These are phyloP conservation scores for Pichia rugopelliculosa DNA, from an alignment of 805 yeast species.

Conservation along the genomic window DNA sequence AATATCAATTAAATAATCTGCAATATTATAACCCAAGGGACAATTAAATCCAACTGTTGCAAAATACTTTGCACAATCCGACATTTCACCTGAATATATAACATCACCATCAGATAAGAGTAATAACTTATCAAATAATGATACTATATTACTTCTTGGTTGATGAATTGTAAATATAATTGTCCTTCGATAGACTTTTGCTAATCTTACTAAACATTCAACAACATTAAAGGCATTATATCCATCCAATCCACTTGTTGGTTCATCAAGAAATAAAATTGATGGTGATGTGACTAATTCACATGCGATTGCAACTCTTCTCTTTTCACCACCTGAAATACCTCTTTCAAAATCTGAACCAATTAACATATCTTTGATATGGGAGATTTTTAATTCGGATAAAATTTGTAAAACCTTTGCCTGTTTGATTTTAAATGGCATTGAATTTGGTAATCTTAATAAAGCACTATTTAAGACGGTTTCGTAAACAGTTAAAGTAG, in stretches of 20 bases:
- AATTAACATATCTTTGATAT: conserved; percentile 75
- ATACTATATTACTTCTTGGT: conserved; percentile 92
- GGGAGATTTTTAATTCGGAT: conserved; percentile 74
- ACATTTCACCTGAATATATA: conserved; percentile 83
- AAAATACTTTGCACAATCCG: conserved; percentile 68
- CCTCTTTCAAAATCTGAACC: conserved; percentile 91
- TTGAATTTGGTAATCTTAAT: conserved; percentile 71
- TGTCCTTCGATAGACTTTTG: conserved; percentile 77
- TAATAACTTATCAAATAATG: conserved; percentile 76
- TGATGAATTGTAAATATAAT: conserved; percentile 93
- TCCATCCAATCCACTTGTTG: conserved; percentile 93
- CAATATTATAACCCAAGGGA: conserved; percentile 87
- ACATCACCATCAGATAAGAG: conserved; percentile 78
- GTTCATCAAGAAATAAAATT: conserved; percentile 79
- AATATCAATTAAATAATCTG: conserved; percentile 87
- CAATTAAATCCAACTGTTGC: conserved; percentile 67
- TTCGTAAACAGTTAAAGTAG: conserved; percentile 93
- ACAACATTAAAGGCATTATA: conserved; percentile 89
- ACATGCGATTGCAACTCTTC: conserved; percentile 90
- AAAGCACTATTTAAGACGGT: conserved; percentile 90
- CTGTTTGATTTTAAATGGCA: conserved; percentile 69
- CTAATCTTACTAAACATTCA: conserved; percentile 73
- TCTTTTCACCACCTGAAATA: conserved; percentile 86
- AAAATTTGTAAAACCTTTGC: conserved; percentile 78
- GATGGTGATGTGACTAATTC: conserved; percentile 87